Evolutionary conservation across 805 yeast species (phyloP).

Genomic region (Sungouiella blattae): DNA sequence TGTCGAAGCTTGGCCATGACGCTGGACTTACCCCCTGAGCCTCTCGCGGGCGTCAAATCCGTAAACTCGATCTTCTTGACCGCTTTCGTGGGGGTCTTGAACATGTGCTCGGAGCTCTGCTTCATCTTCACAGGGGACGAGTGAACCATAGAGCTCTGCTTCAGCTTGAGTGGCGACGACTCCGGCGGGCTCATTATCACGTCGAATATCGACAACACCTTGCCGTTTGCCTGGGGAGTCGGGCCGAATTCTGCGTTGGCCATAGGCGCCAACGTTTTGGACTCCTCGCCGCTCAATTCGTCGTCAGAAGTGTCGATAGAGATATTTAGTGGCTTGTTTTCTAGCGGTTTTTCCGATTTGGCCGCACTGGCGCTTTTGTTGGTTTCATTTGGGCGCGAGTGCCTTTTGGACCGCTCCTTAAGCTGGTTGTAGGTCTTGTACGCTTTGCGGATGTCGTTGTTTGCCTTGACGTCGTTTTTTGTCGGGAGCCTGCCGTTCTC

Average conservation of each 20-base stretch:
- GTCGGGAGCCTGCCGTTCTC: conserved; percentile 27
- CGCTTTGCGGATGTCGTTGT: conserved; percentile 24
- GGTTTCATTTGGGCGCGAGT: conserved; percentile 2
- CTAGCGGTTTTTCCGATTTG: background rate
- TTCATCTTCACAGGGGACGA: background rate
- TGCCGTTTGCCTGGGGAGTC: conserved; percentile 81
- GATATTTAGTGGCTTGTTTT: background rate
- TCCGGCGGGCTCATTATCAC: conserved; percentile 43
- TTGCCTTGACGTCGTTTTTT: conserved; percentile 31
- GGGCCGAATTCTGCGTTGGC: conserved; percentile 61
- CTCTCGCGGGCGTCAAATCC: conserved; percentile 13
- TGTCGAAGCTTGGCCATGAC: conserved; percentile 8
- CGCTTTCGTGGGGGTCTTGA: conserved; percentile 36
- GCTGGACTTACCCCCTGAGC: conserved; percentile 2
- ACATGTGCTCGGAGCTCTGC: too few relatives aligned
- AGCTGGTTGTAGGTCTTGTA: conserved; percentile 29
- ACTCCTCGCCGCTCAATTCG: background rate
- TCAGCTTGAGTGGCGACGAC: conserved; percentile 35
- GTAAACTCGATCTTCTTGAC: conserved; percentile 11
- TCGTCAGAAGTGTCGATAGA: background rate
- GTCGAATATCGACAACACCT: conserved; percentile 71
- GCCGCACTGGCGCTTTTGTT: conserved; percentile 1
- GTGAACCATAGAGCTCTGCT: conserved; percentile 1
- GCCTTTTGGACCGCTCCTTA: conserved; percentile 5
- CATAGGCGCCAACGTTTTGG: background rate